Evolutionary conservation across 257 asterid genomes (phyloP).

Genomic region (Vinca minor): DNA sequence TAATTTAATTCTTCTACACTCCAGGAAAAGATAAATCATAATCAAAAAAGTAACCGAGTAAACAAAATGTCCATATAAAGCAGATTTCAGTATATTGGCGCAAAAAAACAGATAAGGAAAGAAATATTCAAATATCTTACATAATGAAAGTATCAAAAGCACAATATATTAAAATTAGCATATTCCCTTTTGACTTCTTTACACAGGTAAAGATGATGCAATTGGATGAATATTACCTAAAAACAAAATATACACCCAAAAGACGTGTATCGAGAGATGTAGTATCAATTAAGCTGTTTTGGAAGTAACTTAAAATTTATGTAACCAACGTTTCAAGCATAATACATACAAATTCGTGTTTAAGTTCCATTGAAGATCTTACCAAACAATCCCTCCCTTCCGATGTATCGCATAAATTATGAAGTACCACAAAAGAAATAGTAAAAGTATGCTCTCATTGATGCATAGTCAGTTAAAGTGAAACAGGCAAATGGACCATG

Average conservation of each 20-base stretch:
- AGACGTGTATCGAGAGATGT: background rate
- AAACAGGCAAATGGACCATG: too few relatives aligned
- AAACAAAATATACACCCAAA: background rate
- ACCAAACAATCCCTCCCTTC: background rate
- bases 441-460: background rate
- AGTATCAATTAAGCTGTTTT: background rate
- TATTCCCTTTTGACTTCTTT: background rate
- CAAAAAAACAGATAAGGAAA: background rate
- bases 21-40: background rate
- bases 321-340: background rate
- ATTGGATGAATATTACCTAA: background rate
- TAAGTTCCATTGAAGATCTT: background rate
- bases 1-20: background rate
- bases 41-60: background rate
- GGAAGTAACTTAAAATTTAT: background rate
- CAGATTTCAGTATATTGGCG: background rate
- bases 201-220: background rate
- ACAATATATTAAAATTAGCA: background rate
- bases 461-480: too few relatives aligned
- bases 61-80: background rate
- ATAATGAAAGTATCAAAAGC: background rate
- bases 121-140: background rate
- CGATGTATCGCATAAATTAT: background rate
- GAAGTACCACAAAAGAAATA: background rate
- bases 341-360: background rate